These are phyloP conservation scores for Cyclaneusma minus DNA, from an alignment of 2,329 filamentous ascomycete genomes.

Conservation along the genomic window DNA sequence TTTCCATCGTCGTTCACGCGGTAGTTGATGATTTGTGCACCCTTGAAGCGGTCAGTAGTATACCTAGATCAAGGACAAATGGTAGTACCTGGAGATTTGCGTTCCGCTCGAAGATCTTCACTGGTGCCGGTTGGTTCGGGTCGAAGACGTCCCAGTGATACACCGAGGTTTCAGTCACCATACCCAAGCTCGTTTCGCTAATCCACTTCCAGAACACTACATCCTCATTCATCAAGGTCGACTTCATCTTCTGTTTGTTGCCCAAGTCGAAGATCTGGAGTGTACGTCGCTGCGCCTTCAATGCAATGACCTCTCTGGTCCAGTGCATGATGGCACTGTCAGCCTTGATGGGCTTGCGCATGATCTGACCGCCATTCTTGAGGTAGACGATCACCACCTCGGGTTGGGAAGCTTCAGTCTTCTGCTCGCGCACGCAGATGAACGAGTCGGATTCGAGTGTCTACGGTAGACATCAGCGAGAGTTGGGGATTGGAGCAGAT, in stretches of 20 bases:
- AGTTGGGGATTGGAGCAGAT: conserved; percentile 5
- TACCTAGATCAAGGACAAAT: conserved; percentile 19
- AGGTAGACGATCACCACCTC: conserved; percentile 97
- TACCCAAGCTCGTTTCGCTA: conserved; percentile 71
- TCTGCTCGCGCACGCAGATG: conserved; percentile 92
- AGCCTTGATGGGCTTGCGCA: conserved; percentile 89
- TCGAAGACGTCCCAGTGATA: conserved; percentile 99
- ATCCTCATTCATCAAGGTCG: conserved; percentile 89
- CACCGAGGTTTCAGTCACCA: conserved; percentile 81
- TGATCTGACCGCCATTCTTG: conserved; percentile 94
- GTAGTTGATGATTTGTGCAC: conserved; percentile 99
- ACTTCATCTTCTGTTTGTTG: conserved; percentile 91
- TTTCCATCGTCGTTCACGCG: conserved; percentile 89
- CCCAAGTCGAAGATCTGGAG: conserved; percentile 95
- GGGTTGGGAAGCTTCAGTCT: conserved; percentile 66
- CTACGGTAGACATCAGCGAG: conserved; percentile 28
- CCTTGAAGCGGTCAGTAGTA: conserved; percentile 31
- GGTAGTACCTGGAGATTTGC: conserved; percentile 71
- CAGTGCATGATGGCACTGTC: conserved; percentile 99
- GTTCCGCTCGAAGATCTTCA: conserved; percentile 91
- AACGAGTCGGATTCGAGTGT: conserved; percentile 96
- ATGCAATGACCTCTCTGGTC: conserved; percentile 86
- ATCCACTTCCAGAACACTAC: conserved; percentile 99
- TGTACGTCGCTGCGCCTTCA: conserved; percentile 87
- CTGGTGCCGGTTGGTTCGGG: conserved; percentile 57